A percentile compares a stretch with the other conserved stretches of the same genome.
Evolutionary conservation across 176 grass and related monocot species (phyloP).

Genomic region (Neostapfia colusana): DNA sequence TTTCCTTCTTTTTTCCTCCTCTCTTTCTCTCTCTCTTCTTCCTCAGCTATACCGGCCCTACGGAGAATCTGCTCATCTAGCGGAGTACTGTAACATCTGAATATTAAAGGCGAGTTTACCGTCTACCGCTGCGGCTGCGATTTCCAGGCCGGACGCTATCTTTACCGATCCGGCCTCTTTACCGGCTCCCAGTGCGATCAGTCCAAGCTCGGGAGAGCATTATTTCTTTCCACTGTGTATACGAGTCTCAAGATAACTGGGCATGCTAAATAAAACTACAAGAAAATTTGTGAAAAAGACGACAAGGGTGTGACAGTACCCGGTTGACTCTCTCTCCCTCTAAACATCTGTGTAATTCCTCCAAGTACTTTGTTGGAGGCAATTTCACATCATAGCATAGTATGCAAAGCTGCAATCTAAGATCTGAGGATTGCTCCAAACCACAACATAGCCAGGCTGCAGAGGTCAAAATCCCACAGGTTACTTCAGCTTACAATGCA

Average conservation of each 20-base stretch:
- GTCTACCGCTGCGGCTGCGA: too few species aligned
- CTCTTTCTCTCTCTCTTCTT: too few species aligned
- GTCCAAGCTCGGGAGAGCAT: constrained; percentile 6
- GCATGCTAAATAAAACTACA: background rate
- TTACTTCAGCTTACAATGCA: constrained; percentile 44
- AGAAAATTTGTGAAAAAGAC: background rate
- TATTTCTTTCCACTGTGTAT: constrained; percentile 5
- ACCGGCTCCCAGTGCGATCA: too few species aligned
- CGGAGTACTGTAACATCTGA: too few species aligned
- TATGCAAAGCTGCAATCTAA: background rate
- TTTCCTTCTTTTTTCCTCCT: too few species aligned
- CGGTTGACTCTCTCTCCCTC: too few species aligned
- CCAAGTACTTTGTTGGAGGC: background rate
- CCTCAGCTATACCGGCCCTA: too few species aligned
- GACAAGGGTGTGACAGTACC: too few species aligned
- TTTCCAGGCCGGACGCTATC: too few species aligned
- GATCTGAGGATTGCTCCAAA: constrained; percentile 9
- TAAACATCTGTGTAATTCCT: background rate
- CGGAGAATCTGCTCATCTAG: too few species aligned
- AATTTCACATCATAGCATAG: background rate
- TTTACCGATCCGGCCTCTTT: too few species aligned
- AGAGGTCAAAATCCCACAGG: background rate
- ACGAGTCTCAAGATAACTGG: background rate
- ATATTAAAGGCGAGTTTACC: too few species aligned
- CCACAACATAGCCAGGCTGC: background rate